These are phyloP conservation scores for Castanopsis chinensis DNA, from an alignment of 306 rosid genomes.

Conservation along the genomic window DNA sequence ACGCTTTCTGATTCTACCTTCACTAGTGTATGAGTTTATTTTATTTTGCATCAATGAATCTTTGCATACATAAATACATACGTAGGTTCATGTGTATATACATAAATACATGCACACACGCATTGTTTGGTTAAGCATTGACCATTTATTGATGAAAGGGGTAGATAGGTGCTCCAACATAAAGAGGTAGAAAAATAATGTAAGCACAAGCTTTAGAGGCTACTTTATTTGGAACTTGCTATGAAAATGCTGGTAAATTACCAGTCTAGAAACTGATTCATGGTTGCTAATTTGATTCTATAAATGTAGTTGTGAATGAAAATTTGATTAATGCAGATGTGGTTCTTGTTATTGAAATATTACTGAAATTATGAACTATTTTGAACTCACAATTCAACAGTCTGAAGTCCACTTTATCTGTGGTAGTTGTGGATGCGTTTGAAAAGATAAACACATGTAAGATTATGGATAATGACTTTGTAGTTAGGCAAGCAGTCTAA, in stretches of 20 bases:
- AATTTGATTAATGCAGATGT: not conserved
- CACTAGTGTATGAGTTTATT: conserved; percentile 51
- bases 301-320: not conserved
- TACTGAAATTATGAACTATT: not conserved
- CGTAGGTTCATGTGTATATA: not conserved
- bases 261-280: not conserved
- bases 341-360: not conserved
- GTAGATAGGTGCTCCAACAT: not conserved
- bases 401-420: not conserved
- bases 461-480: not conserved
- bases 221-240: not conserved
- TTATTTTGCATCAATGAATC: not conserved
- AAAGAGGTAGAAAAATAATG: not conserved
- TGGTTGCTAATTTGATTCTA: not conserved
- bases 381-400: not conserved
- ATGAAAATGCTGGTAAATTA: not conserved
- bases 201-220: not conserved
- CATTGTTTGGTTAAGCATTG: not conserved
- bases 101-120: not conserved
- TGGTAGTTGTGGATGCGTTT: not conserved
- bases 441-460: not conserved
- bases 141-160: not conserved
- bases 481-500: not conserved
- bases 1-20: conserved; percentile 62
- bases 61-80: not conserved